Evolutionary conservation across 2,329 filamentous ascomycete genomes (phyloP).

Genomic region (Chaetomiaceae sp.): DNA sequence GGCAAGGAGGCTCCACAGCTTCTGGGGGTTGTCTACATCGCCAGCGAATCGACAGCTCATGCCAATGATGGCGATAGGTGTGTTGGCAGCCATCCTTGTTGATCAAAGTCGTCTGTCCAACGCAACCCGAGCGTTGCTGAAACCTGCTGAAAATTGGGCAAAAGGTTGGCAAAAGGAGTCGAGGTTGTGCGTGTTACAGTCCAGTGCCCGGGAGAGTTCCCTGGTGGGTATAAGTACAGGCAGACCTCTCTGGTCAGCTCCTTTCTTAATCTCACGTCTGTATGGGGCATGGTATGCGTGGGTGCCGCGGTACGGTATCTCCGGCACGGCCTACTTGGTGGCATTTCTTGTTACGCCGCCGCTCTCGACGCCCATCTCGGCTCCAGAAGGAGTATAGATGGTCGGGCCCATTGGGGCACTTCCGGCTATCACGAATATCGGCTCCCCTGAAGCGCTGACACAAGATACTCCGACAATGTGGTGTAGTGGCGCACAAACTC

Average conservation of each 20-base stretch:
- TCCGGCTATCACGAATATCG: background rate
- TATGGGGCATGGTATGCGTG: too few species aligned
- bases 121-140: constrained; percentile 1
- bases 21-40: constrained; percentile 30
- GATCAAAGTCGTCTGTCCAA: background rate
- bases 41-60: constrained; percentile 39
- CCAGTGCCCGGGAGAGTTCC: background rate
- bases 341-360: background rate
- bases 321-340: background rate
- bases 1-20: constrained; percentile 31
- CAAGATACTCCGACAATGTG: background rate
- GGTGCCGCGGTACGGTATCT: too few species aligned
- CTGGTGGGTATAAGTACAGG: background rate
- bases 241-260: background rate
- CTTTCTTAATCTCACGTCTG: too few species aligned
- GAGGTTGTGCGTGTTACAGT: background rate
- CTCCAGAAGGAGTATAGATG: background rate
- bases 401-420: background rate
- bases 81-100: constrained; percentile 17
- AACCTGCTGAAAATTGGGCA: background rate
- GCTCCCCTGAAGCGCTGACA: background rate
- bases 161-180: too few species aligned
- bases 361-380: background rate
- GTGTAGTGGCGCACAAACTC: background rate
- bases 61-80: constrained; percentile 39